A percentile compares a stretch with the other conserved stretches of the same genome.
Evolutionary conservation across 805 yeast genomes (phyloP).

Genomic region (Debaryomyces prosopidis): DNA sequence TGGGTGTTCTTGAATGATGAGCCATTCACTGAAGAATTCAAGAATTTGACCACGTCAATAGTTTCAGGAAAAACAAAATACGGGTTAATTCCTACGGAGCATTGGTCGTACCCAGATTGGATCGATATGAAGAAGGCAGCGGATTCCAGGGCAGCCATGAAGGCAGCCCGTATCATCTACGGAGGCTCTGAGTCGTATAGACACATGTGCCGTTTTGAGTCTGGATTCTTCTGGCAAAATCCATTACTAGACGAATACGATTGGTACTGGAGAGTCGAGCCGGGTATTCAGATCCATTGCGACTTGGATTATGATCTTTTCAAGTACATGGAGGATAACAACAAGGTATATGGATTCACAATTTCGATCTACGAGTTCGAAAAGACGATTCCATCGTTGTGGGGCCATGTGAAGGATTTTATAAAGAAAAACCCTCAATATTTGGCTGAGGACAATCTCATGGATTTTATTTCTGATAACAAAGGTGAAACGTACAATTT

Average conservation of each 20-base stretch:
- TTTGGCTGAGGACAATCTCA: constrained; percentile 61
- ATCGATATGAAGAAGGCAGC: constrained; percentile 77
- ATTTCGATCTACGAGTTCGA: constrained; percentile 79
- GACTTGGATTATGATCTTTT: constrained; percentile 89
- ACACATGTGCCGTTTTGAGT: constrained; percentile 91
- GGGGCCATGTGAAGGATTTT: constrained; percentile 75
- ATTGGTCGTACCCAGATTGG: constrained; percentile 87
- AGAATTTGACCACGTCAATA: constrained; percentile 60
- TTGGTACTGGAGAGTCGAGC: constrained; percentile 96
- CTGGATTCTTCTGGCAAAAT: constrained; percentile 86
- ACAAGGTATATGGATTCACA: constrained; percentile 85
- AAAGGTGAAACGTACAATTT: constrained; percentile 69
- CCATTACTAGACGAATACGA: constrained; percentile 73
- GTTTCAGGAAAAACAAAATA: constrained; percentile 77
- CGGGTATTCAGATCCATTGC: constrained; percentile 77
- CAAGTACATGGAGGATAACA: constrained; percentile 69
- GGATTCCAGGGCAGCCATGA: constrained; percentile 58
- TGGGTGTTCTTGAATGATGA: constrained; percentile 96
- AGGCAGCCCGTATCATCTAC: constrained; percentile 58
- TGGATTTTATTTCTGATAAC: constrained; percentile 71
- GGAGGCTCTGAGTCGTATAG: constrained; percentile 78
- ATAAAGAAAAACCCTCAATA: constrained; percentile 58
- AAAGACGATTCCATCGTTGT: constrained; percentile 83
- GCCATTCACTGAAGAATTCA: constrained; percentile 80
- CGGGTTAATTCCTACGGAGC: constrained; percentile 79